These are phyloP conservation scores for Chalara sp. DNA, from an alignment of 2,329 filamentous ascomycete species.

Conservation along the genomic window DNA sequence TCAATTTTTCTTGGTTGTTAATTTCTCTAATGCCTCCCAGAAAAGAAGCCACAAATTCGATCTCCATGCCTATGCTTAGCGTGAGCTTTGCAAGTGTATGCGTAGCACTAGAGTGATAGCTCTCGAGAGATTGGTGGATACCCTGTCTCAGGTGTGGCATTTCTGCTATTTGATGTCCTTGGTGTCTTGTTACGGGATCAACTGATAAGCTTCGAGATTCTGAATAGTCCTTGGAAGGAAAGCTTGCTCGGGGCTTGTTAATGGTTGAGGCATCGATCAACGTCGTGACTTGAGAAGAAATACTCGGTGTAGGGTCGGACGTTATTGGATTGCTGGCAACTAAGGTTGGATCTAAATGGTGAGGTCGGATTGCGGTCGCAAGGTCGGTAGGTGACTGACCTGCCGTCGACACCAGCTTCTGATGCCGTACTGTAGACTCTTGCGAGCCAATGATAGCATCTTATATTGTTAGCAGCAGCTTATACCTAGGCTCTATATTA, in stretches of 20 bases:
- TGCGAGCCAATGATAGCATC: too few species aligned
- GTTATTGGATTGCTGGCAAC: neutral
- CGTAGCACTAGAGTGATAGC: neutral
- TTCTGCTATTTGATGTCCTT: neutral
- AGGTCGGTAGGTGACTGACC: too few species aligned
- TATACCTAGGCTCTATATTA: too few species aligned
- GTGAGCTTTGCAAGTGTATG: neutral
- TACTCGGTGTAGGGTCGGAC: neutral
- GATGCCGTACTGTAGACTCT: too few species aligned
- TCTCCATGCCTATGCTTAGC: neutral
- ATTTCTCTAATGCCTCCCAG: slow-evolving; percentile 12
- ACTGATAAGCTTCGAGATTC: neutral
- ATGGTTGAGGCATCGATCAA: slow-evolving; percentile 3
- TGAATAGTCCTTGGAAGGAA: slow-evolving; percentile 1
- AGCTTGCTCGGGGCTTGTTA: slow-evolving; percentile 3
- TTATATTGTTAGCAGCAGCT: too few species aligned
- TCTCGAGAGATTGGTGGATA: neutral
- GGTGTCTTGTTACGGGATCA: neutral
- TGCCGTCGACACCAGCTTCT: too few species aligned
- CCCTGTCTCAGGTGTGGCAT: neutral
- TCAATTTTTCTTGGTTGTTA: slow-evolving; percentile 8
- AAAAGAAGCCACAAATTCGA: slow-evolving; percentile 14
- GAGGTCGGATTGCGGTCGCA: too few species aligned
- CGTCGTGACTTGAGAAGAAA: too few species aligned
- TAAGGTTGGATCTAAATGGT: neutral